Evolutionary conservation across 106 monocot species (phyloP).

Genomic region (Posidonia australis): DNA sequence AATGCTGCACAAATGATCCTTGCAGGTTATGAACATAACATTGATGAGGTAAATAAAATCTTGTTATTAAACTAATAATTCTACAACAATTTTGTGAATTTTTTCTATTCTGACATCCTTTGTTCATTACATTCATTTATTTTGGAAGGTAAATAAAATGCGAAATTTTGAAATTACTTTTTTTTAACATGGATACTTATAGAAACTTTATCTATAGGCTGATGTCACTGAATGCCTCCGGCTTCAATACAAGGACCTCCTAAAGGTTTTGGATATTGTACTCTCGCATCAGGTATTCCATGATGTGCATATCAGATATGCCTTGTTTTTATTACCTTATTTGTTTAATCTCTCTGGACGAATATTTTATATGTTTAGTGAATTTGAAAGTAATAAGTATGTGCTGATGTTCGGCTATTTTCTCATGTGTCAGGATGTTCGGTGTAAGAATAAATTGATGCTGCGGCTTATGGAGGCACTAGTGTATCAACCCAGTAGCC

Average conservation of each 20-base stretch:
- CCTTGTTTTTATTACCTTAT: conserved; percentile 91
- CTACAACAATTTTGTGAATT: no score
- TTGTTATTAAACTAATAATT: no score
- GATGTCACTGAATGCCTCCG: conserved; percentile 91
- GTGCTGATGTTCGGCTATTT: neutral
- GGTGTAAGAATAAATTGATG: conserved; percentile 84
- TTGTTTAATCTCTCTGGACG: conserved; percentile 12
- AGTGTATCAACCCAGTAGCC: conserved; percentile 92
- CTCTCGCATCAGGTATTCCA: no score
- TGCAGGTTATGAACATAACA: conserved; percentile 94
- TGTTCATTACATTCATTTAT: no score
- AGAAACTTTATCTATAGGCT: no score
- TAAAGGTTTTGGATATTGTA: no score
- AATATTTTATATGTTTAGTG: neutral
- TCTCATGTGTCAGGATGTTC: conserved; percentile 62
- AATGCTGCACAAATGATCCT: conserved; percentile 95
- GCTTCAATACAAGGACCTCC: conserved; percentile 80
- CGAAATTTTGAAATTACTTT: neutral
- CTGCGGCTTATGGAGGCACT: conserved; percentile 90
- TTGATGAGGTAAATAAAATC: conserved; percentile 46
- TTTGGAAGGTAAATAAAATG: no score
- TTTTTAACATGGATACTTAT: neutral
- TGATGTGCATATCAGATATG: no score
- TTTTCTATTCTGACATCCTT: no score
- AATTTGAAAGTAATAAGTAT: no score